These are phyloP conservation scores for Phytophthora hybrid DNA, from an alignment of 352 stramenopile species.

Conservation along the genomic window DNA sequence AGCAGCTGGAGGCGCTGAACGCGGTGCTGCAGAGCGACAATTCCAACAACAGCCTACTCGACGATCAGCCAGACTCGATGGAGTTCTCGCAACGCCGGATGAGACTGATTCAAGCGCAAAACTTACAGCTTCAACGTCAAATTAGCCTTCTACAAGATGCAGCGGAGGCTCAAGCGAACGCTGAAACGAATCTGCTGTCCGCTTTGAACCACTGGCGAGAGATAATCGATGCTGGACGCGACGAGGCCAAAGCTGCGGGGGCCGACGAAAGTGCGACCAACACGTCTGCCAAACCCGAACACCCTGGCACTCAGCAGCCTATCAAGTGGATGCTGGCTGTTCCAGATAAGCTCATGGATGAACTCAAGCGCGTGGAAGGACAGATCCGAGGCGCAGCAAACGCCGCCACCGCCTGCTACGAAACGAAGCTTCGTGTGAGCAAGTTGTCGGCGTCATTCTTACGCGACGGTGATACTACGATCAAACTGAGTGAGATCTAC, in stretches of 20 bases:
- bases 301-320: constrained; percentile 8
- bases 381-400: constrained; percentile 38
- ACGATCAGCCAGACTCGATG: constrained; percentile 5
- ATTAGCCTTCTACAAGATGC: constrained; percentile 55
- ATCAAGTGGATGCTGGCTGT: constrained; percentile 58
- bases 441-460: constrained; percentile 35
- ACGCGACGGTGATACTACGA: constrained; percentile 18
- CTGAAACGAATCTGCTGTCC: constrained; percentile 47
- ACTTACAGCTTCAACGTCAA: constrained; percentile 71
- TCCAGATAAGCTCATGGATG: constrained; percentile 43
- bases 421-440: constrained; percentile 48
- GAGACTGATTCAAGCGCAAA: constrained; percentile 60
- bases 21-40: constrained; percentile 44
- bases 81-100: constrained; percentile 45
- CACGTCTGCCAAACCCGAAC: background rate
- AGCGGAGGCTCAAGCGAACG: constrained; percentile 40
- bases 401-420: constrained; percentile 28
- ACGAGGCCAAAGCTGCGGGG: constrained; percentile 54
- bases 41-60: constrained; percentile 20
- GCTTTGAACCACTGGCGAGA: constrained; percentile 50
- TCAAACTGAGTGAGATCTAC: constrained; percentile 33
- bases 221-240: constrained; percentile 48
- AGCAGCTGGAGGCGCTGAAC: constrained; percentile 54
- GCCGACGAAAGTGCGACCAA: constrained; percentile 38
- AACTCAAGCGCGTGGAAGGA: constrained; percentile 43